phyloP scores from a whole-genome alignment of 2,329 filamentous ascomycete genomes.

The Ascochyta rabiei region DNA sequence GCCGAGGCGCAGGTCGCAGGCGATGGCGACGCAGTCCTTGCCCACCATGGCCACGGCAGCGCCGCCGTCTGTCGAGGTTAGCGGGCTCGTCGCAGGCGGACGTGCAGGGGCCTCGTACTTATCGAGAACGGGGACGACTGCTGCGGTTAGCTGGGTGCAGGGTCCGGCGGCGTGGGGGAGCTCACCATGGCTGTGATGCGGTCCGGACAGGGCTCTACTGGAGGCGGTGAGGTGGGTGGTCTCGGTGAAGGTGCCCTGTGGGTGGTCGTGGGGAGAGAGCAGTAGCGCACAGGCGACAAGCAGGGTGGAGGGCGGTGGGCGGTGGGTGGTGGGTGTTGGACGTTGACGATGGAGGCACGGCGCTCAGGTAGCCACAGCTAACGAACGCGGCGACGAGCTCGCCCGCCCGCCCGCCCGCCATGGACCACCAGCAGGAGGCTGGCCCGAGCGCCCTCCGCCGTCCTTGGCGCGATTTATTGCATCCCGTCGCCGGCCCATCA shows the following conservation, averaged over 20 bases:
- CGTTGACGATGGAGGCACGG: conserved; percentile 14
- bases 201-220: conserved; percentile 4
- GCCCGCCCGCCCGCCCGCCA: conserved; percentile 10
- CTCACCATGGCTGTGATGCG: conserved; percentile 48
- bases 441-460: not conserved
- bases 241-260: not conserved
- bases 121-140: conserved; percentile 94
- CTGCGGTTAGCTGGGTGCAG: conserved; percentile 40
- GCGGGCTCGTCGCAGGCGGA: conserved; percentile 7
- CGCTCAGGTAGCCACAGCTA: conserved; percentile 23
- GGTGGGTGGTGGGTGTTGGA: no score
- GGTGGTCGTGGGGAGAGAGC: not conserved
- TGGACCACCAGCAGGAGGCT: not conserved
- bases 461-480: conserved; percentile 2
- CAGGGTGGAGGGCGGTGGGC: conserved; percentile 3
- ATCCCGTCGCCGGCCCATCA: no score
- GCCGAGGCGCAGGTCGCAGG: conserved; percentile 96
- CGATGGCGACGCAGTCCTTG: conserved; percentile 99
- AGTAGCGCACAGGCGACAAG: not conserved
- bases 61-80: conserved; percentile 70
- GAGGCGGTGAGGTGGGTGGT: not conserved
- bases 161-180: conserved; percentile 15
- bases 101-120: conserved; percentile 63
- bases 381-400: conserved; percentile 31
- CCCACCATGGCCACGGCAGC: conserved; percentile 98